A percentile compares a stretch with the other conserved stretches of the same genome.
These are phyloP conservation scores for Pouteria glomerata DNA, from an alignment of 148 eudicot genomes.

Conservation along the genomic window DNA sequence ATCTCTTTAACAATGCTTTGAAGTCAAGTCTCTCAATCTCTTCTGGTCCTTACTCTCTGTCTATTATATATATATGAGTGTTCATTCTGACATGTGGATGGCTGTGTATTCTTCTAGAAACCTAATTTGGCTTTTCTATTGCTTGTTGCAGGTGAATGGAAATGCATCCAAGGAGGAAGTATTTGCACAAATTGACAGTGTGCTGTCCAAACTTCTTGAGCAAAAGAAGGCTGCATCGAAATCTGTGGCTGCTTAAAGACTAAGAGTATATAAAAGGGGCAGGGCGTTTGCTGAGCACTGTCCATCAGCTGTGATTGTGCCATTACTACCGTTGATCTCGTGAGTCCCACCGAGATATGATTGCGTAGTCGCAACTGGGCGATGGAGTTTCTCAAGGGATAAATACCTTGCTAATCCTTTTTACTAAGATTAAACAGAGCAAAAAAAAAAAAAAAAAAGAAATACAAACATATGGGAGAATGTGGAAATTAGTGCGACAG, in stretches of 20 bases:
- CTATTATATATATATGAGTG: not conserved
- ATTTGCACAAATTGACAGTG: conserved; percentile 63
- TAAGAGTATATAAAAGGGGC: not conserved
- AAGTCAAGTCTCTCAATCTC: too few relatives aligned
- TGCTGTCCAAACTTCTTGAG: conserved; percentile 45
- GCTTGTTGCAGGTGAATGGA: conserved; percentile 68
- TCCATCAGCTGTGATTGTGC: too few relatives aligned
- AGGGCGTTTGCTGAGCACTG: too few relatives aligned
- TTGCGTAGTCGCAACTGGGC: too few relatives aligned
- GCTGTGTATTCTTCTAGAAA: not conserved
- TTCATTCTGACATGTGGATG: not conserved
- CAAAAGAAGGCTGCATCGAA: conserved; percentile 29
- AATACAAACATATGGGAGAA: not conserved
- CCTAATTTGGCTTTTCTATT: not conserved
- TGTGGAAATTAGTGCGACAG: not conserved
- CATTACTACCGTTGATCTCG: too few relatives aligned
- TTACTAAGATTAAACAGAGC: not conserved
- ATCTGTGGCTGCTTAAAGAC: conserved; percentile 36
- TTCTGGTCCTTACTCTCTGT: not conserved
- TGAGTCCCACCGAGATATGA: too few relatives aligned
- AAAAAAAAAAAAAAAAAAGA: not conserved
- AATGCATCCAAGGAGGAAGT: conserved; percentile 59
- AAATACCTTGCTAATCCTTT: not conserved
- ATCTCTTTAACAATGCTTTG: too few relatives aligned
- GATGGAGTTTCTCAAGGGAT: too few relatives aligned